phyloP scores from a whole-genome alignment of 139 green algal species.

The Astrephomene gubernaculifera region DNA sequence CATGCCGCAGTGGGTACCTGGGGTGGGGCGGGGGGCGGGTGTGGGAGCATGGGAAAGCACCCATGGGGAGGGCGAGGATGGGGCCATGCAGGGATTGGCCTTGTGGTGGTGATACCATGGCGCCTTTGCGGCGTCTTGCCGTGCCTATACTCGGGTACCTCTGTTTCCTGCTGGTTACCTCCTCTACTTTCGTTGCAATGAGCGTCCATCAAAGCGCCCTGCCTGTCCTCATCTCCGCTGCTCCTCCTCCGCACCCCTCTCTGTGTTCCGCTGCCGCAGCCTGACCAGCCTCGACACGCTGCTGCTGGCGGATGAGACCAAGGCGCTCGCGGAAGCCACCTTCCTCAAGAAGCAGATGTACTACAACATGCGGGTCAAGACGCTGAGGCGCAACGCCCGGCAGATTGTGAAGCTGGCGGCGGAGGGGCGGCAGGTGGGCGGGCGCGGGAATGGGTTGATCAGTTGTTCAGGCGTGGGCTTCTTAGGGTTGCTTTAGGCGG shows the following conservation, averaged over 20 bases:
- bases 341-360: conserved; percentile 91
- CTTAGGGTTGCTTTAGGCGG: too few relatives aligned
- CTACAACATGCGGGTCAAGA: conserved; percentile 91
- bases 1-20: conserved; percentile 42
- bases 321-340: conserved; percentile 77
- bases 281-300: conserved; percentile 75
- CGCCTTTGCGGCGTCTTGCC: too few relatives aligned
- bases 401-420: conserved; percentile 57
- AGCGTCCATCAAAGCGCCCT: too few relatives aligned
- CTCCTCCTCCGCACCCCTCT: not conserved
- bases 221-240: not conserved
- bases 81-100: too few relatives aligned
- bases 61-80: too few relatives aligned
- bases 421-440: conserved; percentile 54
- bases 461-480: too few relatives aligned
- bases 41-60: too few relatives aligned
- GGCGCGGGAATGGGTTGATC: not conserved
- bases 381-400: conserved; percentile 66
- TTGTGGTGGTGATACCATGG: too few relatives aligned
- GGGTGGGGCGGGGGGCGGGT: not conserved
- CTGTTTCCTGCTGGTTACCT: too few relatives aligned
- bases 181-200: too few relatives aligned
- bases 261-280: not conserved
- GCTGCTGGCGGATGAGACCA: conserved; percentile 73
- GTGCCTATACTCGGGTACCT: too few relatives aligned